These are phyloP conservation scores for Agastache rugosa DNA, from an alignment of 257 asterid species.

Conservation along the genomic window DNA sequence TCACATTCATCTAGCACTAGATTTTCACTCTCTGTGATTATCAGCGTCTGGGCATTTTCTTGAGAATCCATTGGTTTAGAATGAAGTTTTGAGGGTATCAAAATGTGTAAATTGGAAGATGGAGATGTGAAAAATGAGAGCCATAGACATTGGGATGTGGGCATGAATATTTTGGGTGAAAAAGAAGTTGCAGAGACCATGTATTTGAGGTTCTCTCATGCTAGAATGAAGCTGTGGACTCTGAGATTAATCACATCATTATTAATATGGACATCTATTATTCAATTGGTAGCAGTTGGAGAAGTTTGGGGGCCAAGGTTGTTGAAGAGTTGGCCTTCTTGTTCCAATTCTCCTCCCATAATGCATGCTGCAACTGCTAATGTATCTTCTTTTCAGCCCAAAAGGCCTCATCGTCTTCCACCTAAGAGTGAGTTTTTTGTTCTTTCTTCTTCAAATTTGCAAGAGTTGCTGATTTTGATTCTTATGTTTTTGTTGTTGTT, in stretches of 20 bases:
- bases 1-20: constrained; percentile 1
- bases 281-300: constrained; percentile 60
- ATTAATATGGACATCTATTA: constrained; percentile 60
- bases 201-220: constrained; percentile 43
- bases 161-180: constrained; percentile 39
- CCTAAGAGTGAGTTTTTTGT: constrained; percentile 53
- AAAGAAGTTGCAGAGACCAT: constrained; percentile 33
- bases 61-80: constrained; percentile 14
- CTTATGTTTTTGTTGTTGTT: constrained; percentile 10
- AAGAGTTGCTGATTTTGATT: constrained; percentile 15
- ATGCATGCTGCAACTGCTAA: constrained; percentile 23
- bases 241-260: constrained; percentile 54
- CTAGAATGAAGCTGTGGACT: constrained; percentile 60
- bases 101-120: constrained; percentile 42
- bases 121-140: constrained; percentile 22
- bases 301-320: constrained; percentile 65
- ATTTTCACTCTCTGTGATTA: constrained; percentile 3
- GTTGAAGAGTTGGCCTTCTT: constrained; percentile 63
- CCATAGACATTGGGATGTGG: constrained; percentile 30
- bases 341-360: constrained; percentile 38
- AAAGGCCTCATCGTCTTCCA: constrained; percentile 39
- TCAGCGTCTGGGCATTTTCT: constrained; percentile 25
- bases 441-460: constrained; percentile 26
- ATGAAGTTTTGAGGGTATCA: constrained; percentile 29
- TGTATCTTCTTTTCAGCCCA: constrained; percentile 28